These are phyloP conservation scores for Calonectria multiphialidica DNA, from an alignment of 2,329 filamentous ascomycete genomes.

Conservation along the genomic window DNA sequence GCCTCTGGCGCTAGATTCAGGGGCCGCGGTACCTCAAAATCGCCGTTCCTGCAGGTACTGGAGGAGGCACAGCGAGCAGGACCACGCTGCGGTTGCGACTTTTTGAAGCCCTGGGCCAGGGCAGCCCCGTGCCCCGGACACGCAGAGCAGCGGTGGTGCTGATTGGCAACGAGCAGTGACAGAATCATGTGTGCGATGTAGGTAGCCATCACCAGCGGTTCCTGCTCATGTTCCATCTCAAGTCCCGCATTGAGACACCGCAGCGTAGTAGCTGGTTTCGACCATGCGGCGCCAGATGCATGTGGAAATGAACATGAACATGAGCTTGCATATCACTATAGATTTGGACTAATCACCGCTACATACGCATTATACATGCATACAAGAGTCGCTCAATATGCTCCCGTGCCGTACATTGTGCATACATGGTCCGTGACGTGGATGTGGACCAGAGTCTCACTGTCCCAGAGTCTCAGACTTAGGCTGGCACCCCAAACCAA, in stretches of 20 bases:
- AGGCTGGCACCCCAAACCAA: slow-evolving; percentile 6
- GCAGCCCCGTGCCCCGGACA: neutral
- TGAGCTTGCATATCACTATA: slow-evolving; percentile 9
- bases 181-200: neutral
- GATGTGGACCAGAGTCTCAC: slow-evolving; percentile 15
- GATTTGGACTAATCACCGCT: neutral
- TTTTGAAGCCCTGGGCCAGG: neutral
- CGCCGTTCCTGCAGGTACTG: slow-evolving; percentile 48
- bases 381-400: slow-evolving; percentile 12
- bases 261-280: slow-evolving; percentile 6
- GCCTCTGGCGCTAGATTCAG: slow-evolving; percentile 31
- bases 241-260: neutral
- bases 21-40: slow-evolving; percentile 35
- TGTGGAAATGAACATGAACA: slow-evolving; percentile 10
- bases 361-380: slow-evolving; percentile 5
- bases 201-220: neutral
- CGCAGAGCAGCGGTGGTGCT: neutral
- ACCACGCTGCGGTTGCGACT: neutral
- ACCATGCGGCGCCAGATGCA: neutral
- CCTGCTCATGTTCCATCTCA: neutral
- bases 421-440: slow-evolving; percentile 3
- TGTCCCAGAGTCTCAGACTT: slow-evolving; percentile 13
- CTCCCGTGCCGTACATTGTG: slow-evolving; percentile 6
- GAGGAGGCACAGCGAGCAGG: slow-evolving; percentile 14
- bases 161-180: neutral